Evolutionary conservation across 371 early-diverging fungal species (phyloP).

Genomic region (Blakeslea trispora): DNA sequence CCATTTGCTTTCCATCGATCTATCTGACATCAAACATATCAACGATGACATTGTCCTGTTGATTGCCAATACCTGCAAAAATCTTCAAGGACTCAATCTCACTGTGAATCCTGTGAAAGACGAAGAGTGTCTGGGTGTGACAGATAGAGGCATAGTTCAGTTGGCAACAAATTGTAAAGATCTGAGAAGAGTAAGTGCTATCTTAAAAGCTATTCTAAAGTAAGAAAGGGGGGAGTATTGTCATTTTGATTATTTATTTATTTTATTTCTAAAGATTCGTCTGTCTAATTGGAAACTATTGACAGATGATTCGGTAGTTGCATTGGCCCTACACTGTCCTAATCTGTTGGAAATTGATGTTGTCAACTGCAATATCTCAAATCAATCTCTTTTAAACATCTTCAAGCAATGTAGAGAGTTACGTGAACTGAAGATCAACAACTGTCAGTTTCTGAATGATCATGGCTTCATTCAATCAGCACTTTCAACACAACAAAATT

Average conservation of each 20-base stretch:
- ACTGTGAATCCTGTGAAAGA: slow-evolving; percentile 38
- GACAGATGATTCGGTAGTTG: slow-evolving; percentile 53
- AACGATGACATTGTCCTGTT: slow-evolving; percentile 34
- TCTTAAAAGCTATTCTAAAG: too few species aligned
- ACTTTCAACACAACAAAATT: slow-evolving; percentile 13
- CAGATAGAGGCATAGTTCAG: slow-evolving; percentile 40
- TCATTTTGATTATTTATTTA: slow-evolving; percentile 7
- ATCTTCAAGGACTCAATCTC: slow-evolving; percentile 48
- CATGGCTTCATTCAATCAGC: slow-evolving; percentile 44
- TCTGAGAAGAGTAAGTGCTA: slow-evolving; percentile 48
- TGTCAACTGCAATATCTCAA: slow-evolving; percentile 56
- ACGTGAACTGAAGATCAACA: slow-evolving; percentile 56
- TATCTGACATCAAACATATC: slow-evolving; percentile 41
- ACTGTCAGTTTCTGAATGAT: slow-evolving; percentile 50
- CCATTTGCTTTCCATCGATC: slow-evolving; percentile 43
- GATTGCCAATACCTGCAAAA: slow-evolving; percentile 43
- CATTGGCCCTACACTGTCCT: slow-evolving; percentile 55
- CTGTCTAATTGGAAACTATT: slow-evolving; percentile 55
- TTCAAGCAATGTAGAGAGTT: slow-evolving; percentile 50
- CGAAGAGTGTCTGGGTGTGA: slow-evolving; percentile 32
- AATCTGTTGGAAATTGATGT: slow-evolving; percentile 61
- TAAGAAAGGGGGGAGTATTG: slow-evolving; percentile 1
- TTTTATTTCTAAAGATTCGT: slow-evolving; percentile 53
- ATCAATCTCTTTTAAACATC: slow-evolving; percentile 47
- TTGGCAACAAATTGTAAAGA: slow-evolving; percentile 39